A percentile compares a stretch with the other conserved stretches of the same genome.
Evolutionary conservation across 2,329 filamentous ascomycete genomes (phyloP).

Genomic region (Cadophora sp.): DNA sequence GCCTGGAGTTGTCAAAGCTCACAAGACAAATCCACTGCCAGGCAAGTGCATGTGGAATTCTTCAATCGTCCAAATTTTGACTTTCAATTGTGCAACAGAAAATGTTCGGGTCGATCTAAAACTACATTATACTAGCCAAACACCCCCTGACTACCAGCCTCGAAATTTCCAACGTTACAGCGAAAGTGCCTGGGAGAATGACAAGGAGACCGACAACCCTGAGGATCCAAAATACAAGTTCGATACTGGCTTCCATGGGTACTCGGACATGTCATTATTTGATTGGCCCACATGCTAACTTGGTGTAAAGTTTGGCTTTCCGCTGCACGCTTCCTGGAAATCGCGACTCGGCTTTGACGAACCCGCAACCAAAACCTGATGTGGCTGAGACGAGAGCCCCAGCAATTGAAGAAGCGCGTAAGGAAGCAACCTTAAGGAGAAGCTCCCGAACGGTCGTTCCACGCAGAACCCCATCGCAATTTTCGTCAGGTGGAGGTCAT

Average conservation of each 20-base stretch:
- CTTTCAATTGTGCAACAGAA: background rate
- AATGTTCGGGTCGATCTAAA: conserved; percentile 1
- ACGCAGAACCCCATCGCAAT: background rate
- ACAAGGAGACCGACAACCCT: background rate
- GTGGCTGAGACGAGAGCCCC: background rate
- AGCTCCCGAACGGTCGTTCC: background rate
- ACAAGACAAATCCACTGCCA: background rate
- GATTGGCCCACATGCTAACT: background rate
- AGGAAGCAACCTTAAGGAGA: background rate
- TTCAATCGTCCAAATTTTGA: background rate
- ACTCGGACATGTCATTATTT: background rate
- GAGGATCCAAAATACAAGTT: background rate
- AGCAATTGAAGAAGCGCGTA: too few relatives aligned
- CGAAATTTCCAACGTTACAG: background rate
- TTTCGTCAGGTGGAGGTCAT: conserved; percentile 12
- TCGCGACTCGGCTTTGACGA: too few relatives aligned
- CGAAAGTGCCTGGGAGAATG: background rate
- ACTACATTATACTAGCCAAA: conserved; percentile 3
- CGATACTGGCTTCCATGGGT: conserved; percentile 14
- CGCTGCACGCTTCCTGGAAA: background rate
- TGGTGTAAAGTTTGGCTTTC: background rate
- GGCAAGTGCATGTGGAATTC: background rate
- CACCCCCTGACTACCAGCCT: conserved; percentile 15
- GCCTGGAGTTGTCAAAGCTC: background rate
- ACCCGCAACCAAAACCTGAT: background rate